A percentile compares a stretch with the other conserved stretches of the same genome.
Evolutionary conservation across 2,329 filamentous ascomycete species (phyloP).

Genomic region (Daldinia sp.): DNA sequence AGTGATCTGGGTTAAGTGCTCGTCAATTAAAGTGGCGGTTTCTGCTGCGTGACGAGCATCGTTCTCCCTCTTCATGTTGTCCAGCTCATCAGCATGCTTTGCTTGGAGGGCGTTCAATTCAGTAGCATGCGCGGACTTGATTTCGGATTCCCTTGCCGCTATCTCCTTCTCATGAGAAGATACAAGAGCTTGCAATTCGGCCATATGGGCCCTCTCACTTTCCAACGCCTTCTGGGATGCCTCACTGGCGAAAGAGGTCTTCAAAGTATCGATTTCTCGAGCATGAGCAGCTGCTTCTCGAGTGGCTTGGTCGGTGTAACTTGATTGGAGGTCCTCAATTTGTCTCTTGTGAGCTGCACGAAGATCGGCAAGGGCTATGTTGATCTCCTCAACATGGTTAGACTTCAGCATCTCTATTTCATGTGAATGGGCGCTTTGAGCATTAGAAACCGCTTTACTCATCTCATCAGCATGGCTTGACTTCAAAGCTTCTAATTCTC

Average conservation of each 20-base stretch:
- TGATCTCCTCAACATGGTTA: conserved; percentile 28
- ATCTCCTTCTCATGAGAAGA: conserved; percentile 33
- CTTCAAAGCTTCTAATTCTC: conserved; percentile 28
- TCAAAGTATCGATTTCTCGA: conserved; percentile 27
- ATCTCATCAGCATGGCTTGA: conserved; percentile 17
- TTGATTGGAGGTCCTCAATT: conserved; percentile 21
- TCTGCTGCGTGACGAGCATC: conserved; percentile 41
- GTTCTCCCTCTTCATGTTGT: conserved; percentile 33
- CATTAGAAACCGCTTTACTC: conserved; percentile 5
- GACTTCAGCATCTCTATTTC: conserved; percentile 23
- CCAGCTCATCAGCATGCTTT: conserved; percentile 41
- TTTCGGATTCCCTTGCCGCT: conserved; percentile 31
- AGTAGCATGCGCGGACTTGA: conserved; percentile 30
- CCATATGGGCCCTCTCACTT: conserved; percentile 22
- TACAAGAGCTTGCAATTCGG: conserved; percentile 33
- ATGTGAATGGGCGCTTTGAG: conserved; percentile 6
- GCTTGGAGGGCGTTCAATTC: conserved; percentile 38
- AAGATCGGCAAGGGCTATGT: conserved; percentile 10
- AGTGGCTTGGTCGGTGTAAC: conserved; percentile 5
- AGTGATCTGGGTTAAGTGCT: conserved; percentile 36
- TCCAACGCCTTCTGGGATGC: conserved; percentile 31
- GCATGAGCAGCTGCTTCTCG: conserved; percentile 24
- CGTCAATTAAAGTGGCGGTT: conserved; percentile 37
- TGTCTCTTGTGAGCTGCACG: conserved; percentile 19
- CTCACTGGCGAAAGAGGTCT: conserved; percentile 30